Evolutionary conservation across 164 flowering plant genomes (phyloP).

Genomic region (Tetrastigma voinierianum): DNA sequence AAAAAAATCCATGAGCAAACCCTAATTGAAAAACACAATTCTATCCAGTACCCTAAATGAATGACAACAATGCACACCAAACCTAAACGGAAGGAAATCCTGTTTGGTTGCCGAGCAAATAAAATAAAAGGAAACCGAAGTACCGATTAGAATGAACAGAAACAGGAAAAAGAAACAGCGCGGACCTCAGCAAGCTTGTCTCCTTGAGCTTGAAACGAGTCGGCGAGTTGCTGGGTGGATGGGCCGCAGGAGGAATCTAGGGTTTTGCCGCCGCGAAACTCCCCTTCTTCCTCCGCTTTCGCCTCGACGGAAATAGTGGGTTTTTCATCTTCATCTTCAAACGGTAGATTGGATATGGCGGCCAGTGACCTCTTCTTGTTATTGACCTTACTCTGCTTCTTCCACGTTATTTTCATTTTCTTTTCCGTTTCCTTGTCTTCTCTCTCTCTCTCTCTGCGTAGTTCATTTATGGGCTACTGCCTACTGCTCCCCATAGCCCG

Average conservation of each 20-base stretch:
- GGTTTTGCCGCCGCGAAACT: neutral
- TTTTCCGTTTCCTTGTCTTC: neutral
- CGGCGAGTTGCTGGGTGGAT: conserved; percentile 27
- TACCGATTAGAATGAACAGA: no score
- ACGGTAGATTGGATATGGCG: conserved; percentile 38
- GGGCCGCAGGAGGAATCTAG: conserved; percentile 7
- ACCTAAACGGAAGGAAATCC: no score
- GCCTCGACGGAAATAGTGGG: neutral
- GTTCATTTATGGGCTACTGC: neutral
- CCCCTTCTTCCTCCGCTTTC: neutral
- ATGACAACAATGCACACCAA: no score
- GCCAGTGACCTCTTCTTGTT: conserved; percentile 34
- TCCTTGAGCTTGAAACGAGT: conserved; percentile 47
- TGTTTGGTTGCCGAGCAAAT: no score
- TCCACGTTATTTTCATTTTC: conserved; percentile 47
- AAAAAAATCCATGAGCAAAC: no score
- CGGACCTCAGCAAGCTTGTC: conserved; percentile 59
- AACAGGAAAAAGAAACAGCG: neutral
- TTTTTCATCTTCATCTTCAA: conserved; percentile 23
- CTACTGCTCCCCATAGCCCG: neutral
- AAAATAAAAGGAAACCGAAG: no score
- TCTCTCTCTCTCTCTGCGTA: neutral
- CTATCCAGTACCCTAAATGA: no score
- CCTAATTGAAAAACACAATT: no score
- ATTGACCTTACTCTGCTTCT: conserved; percentile 35